These are phyloP conservation scores for Ceratocystis variospora DNA, from an alignment of 2,329 filamentous ascomycete genomes.

Conservation along the genomic window DNA sequence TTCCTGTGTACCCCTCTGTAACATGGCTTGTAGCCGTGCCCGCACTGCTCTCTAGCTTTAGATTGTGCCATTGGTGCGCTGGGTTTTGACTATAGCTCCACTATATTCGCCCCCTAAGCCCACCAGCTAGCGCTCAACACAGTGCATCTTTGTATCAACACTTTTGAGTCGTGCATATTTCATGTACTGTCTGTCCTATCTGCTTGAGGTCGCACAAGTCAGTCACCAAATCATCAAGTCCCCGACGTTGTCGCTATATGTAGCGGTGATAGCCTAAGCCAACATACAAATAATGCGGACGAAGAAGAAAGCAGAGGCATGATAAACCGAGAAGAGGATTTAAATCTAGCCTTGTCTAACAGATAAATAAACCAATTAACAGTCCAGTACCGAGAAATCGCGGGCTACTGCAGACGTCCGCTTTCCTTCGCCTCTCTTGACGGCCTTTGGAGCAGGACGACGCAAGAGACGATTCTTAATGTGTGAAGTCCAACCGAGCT, in stretches of 20 bases:
- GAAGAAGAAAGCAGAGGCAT: no score
- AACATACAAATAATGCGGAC: neutral
- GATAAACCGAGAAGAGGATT: no score
- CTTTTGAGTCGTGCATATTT: neutral
- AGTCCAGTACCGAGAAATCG: neutral
- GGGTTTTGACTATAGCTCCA: neutral
- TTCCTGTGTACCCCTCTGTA: neutral
- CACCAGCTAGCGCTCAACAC: neutral
- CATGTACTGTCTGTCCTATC: neutral
- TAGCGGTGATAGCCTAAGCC: neutral
- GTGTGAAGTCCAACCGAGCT: slow-evolving; percentile 2
- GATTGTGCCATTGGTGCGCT: neutral
- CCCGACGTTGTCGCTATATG: neutral
- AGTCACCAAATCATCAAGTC: neutral
- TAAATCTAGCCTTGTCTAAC: no score
- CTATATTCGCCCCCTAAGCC: no score
- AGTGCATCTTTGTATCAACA: neutral
- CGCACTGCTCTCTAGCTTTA: neutral
- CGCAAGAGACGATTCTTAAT: neutral
- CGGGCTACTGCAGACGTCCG: neutral
- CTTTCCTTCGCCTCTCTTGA: neutral
- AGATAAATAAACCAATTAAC: neutral
- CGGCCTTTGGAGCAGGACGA: neutral
- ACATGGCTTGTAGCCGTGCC: no score
- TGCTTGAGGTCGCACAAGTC: no score